These are phyloP conservation scores for Cryptococcus sp. DNA, from an alignment of 1,284 basidiomycete genomes.

Conservation along the genomic window DNA sequence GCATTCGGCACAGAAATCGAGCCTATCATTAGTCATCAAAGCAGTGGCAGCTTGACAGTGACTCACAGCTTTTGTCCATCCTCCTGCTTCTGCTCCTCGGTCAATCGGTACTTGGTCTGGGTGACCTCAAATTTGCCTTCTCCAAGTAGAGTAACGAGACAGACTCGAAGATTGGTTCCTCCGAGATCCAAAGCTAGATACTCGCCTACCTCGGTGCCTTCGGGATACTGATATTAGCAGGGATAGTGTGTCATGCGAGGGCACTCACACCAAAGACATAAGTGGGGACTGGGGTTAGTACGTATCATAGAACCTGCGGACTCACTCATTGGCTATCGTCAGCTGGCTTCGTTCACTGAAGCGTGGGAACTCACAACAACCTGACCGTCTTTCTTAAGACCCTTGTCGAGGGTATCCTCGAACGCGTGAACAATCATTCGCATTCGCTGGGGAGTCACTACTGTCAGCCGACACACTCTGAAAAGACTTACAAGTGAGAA, in stretches of 20 bases:
- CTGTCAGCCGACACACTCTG: conserved; percentile 27
- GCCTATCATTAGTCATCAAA: conserved; percentile 42
- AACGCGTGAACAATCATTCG: conserved; percentile 96
- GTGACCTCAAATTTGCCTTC: conserved; percentile 96
- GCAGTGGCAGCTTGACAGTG: neutral
- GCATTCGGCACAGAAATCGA: conserved; percentile 97
- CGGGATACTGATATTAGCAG: conserved; percentile 64
- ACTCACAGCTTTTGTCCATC: conserved; percentile 74
- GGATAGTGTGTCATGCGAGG: neutral
- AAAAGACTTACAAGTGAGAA: conserved; percentile 55
- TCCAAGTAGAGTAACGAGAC: conserved; percentile 87
- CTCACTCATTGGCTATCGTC: conserved; percentile 44
- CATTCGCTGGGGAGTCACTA: conserved; percentile 87
- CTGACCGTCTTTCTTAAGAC: conserved; percentile 76
- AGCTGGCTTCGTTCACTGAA: neutral
- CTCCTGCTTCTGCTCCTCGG: conserved; percentile 98
- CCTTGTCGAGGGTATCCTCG: conserved; percentile 82
- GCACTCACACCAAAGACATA: conserved; percentile 74
- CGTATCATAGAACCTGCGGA: neutral
- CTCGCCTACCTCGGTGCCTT: conserved; percentile 82
- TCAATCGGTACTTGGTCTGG: conserved; percentile 93
- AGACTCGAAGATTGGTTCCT: conserved; percentile 95
- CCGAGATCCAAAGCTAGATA: conserved; percentile 93
- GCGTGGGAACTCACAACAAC: conserved; percentile 68
- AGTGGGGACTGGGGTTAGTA: conserved; percentile 70